A percentile compares a stretch with the other conserved stretches of the same genome.
These are phyloP conservation scores for Fragilaria radians DNA, from an alignment of 108 stramenopile genomes.

Conservation along the genomic window DNA sequence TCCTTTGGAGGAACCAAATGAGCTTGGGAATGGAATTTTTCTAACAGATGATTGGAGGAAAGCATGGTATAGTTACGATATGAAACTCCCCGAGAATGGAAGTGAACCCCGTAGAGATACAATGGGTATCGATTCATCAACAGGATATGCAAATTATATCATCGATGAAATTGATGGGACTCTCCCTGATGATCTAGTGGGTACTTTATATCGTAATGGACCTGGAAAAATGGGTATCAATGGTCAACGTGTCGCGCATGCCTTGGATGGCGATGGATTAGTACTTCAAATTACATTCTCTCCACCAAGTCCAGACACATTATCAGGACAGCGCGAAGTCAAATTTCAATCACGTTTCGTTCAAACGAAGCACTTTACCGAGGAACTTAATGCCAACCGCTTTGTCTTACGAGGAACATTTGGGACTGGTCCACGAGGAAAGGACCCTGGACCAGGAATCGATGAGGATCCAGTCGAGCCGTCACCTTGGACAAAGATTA, in stretches of 20 bases:
- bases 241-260: constrained; percentile 42
- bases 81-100: background rate
- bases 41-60: constrained; percentile 38
- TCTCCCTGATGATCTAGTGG: constrained; percentile 41
- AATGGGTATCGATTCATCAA: constrained; percentile 30
- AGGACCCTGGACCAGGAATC: constrained; percentile 22
- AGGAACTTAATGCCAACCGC: constrained; percentile 20
- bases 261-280: constrained; percentile 49
- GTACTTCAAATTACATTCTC: constrained; percentile 28
- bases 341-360: constrained; percentile 43
- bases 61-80: constrained; percentile 41
- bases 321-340: too few species aligned
- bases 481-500: constrained; percentile 24
- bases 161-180: constrained; percentile 40
- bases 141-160: constrained; percentile 42
- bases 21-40: constrained; percentile 35
- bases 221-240: constrained; percentile 49
- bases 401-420: constrained; percentile 43
- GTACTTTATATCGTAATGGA: constrained; percentile 49
- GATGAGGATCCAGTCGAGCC: constrained; percentile 33
- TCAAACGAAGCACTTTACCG: constrained; percentile 31
- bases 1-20: constrained; percentile 29
- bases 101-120: too few species aligned
- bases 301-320: constrained; percentile 1
- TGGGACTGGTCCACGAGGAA: constrained; percentile 28